Base-by-base conservation (phyloP, 495 filamentous ascomycete species). In the Aspergillus nidulans region DNA sequence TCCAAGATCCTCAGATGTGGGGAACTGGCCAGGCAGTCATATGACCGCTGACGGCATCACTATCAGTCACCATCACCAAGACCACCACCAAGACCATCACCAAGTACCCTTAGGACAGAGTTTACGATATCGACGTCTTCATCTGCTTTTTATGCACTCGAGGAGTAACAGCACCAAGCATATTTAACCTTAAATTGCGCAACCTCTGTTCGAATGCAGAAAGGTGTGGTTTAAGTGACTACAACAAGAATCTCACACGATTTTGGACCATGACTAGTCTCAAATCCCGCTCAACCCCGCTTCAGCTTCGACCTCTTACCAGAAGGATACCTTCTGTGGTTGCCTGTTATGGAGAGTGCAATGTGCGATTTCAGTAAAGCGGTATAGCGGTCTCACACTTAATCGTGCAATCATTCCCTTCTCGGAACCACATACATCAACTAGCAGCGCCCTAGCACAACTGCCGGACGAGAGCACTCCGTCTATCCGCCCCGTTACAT, bases 391-490 rank as follows among this genome's bases (percentile, higher is more conserved):
- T 18, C n/a, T 39, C 36, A 39, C 32, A 36, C 36, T n/a, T 19
- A 2, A 21, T 20, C 9, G 26, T 47, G 30, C 45, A 6, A 36
- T 49, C 45, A 34, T 49, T 18, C 28, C 45, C 2, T 34, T 34
- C 18, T 36, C 23, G 42, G 42, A 45, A 23, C n/a, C 21, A 8
- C 19, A 25, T 45, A 45, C 42, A 45, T 45, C 10, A n/a, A 23
- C 23, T 45, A 45, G 39, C 39, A 30, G 30, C 30, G 30, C 10
- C 30, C 8, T 43, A 43, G 4, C 42, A 4, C 6, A 25, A 23
- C 36, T 20, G 6, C 28, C 45, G 45, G 45, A 36, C 45, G 45
- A 36, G 36, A 49, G 45, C 26, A 49, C 45, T 49, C 45, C 45
- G 45, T 49, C n/a, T 5, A 18, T 39, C 15, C 36, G 36, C 10